phyloP scores from a whole-genome alignment of 768 basidiomycete species.

The Candolleomyces efflorescens region DNA sequence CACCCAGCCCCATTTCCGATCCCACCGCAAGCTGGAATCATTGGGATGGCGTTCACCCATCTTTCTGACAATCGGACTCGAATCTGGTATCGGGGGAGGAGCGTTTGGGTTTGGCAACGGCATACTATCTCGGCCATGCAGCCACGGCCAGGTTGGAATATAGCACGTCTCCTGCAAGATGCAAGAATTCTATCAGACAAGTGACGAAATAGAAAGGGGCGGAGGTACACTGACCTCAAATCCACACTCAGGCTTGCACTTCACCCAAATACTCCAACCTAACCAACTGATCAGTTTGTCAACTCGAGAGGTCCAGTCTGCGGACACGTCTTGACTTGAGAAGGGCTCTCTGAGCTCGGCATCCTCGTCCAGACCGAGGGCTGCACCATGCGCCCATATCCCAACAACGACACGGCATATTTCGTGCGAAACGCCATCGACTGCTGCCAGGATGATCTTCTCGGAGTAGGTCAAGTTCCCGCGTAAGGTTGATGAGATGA shows the following conservation, averaged over 20 bases:
- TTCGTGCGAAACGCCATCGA: slow-evolving; percentile 32
- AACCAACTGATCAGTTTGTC: slow-evolving; percentile 45
- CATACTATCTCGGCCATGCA: slow-evolving; percentile 5
- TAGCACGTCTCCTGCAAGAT: slow-evolving; percentile 36
- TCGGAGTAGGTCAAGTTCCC: slow-evolving; percentile 25
- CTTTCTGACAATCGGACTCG: too few species aligned
- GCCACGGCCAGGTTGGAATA: slow-evolving; percentile 41
- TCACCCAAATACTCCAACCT: slow-evolving; percentile 49
- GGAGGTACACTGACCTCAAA: slow-evolving; percentile 33
- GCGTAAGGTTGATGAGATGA: slow-evolving; percentile 8
- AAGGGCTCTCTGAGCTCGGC: slow-evolving; percentile 12
- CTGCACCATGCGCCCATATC: slow-evolving; percentile 9
- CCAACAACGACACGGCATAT: slow-evolving; percentile 42
- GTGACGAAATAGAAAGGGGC: background rate
- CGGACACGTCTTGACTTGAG: slow-evolving; percentile 29
- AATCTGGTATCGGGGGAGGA: too few species aligned
- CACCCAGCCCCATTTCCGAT: background rate
- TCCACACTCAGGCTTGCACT: slow-evolving; percentile 41
- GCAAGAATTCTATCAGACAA: background rate
- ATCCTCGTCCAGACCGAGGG: background rate
- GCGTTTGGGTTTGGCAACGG: background rate
- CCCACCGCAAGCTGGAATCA: background rate
- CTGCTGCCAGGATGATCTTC: slow-evolving; percentile 22
- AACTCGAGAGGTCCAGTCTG: slow-evolving; percentile 43
- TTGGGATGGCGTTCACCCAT: background rate